phyloP scores from a whole-genome alignment of 768 basidiomycete genomes.

The Boletus tylopilopsis region DNA sequence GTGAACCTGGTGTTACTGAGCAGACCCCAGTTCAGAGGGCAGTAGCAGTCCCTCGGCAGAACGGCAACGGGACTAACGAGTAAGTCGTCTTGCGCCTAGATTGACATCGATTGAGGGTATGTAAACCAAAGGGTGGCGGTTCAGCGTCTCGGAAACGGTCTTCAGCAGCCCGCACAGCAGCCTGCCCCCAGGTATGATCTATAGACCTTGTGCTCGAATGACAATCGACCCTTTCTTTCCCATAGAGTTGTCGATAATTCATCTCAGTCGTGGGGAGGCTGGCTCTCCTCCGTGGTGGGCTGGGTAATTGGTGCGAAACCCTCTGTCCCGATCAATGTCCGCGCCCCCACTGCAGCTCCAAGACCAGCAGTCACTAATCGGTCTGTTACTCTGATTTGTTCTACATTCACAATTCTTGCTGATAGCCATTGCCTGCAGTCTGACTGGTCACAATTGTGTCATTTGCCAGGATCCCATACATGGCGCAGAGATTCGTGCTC shows the following conservation, averaged over 20 bases:
- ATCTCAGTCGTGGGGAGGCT: conserved; percentile 16
- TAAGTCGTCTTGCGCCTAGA: not conserved
- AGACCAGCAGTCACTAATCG: conserved; percentile 5
- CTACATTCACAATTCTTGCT: not conserved
- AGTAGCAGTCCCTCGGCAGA: not conserved
- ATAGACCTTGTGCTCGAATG: not conserved
- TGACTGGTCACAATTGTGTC: conserved; percentile 32
- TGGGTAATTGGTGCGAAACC: not conserved
- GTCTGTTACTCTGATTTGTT: conserved; percentile 5
- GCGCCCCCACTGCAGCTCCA: not conserved
- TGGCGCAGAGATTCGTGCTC: conserved; percentile 25
- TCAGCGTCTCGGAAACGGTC: not conserved
- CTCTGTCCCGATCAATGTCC: no score
- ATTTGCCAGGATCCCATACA: conserved; percentile 33
- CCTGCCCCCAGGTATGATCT: conserved; percentile 9
- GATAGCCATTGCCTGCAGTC: not conserved
- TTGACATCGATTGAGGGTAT: not conserved
- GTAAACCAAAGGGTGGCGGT: conserved; percentile 2
- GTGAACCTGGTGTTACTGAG: not conserved
- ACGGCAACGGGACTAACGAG: not conserved
- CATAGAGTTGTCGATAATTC: not conserved
- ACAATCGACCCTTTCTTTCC: not conserved
- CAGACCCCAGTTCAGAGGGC: no score
- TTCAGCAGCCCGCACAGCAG: not conserved
- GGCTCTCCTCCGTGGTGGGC: conserved; percentile 16